A percentile compares a stretch with the other conserved stretches of the same genome.
These are phyloP conservation scores for Stephania japonica DNA, from an alignment of 164 flowering plant genomes.

Conservation along the genomic window DNA sequence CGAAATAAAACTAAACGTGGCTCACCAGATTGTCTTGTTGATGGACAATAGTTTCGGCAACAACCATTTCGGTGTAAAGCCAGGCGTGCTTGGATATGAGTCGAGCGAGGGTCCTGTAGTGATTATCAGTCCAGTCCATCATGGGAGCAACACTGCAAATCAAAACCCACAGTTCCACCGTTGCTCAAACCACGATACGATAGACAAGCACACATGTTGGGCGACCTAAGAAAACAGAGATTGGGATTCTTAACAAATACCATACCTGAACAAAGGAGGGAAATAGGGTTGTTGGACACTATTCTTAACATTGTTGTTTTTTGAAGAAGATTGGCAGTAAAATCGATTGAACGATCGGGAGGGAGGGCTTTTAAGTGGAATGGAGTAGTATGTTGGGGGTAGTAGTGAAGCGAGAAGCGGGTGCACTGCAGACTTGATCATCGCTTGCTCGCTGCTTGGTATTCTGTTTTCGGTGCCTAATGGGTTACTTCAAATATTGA, in stretches of 20 bases:
- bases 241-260: neutral
- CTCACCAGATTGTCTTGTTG: constrained; percentile 77
- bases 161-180: neutral
- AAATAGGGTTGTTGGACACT: constrained; percentile 36
- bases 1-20: neutral
- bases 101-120: constrained; percentile 88
- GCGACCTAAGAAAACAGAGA: neutral
- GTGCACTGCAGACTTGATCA: constrained; percentile 53
- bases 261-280: constrained; percentile 83
- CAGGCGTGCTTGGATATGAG: constrained; percentile 86
- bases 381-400: constrained; percentile 27
- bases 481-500: too few species aligned
- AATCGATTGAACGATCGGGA: neutral
- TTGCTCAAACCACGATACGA: neutral
- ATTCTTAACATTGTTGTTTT: constrained; percentile 16
- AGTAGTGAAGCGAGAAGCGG: constrained; percentile 38
- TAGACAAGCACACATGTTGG: neutral
- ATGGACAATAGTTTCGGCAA: constrained; percentile 87
- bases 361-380: constrained; percentile 21
- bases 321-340: constrained; percentile 8
- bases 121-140: constrained; percentile 97
- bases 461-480: too few species aligned
- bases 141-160: constrained; percentile 82
- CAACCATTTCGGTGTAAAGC: constrained; percentile 97
- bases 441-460: constrained; percentile 8